These are phyloP conservation scores for Metschnikowia kofuensis DNA, from an alignment of 805 yeast species.

Conservation along the genomic window DNA sequence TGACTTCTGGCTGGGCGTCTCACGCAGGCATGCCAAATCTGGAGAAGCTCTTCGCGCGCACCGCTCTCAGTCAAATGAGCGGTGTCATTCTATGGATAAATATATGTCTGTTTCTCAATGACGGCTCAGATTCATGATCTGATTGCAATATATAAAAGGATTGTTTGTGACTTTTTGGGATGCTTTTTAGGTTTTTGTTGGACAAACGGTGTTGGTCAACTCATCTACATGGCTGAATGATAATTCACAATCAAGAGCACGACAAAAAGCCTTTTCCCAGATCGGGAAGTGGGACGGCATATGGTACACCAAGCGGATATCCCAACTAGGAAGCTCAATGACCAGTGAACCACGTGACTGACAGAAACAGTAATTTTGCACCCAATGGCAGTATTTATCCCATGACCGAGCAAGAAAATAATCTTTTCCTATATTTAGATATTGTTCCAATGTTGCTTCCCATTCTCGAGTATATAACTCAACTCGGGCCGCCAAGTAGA, in stretches of 20 bases:
- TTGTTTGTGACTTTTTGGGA: too few species aligned
- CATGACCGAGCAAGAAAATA: not conserved
- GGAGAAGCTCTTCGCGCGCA: not conserved
- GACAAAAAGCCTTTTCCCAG: not conserved
- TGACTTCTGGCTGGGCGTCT: not conserved
- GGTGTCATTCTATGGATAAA: not conserved
- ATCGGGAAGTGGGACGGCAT: conserved; percentile 2
- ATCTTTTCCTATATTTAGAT: too few species aligned
- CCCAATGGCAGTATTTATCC: not conserved
- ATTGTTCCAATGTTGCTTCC: too few species aligned
- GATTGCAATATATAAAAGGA: too few species aligned
- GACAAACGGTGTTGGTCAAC: too few species aligned
- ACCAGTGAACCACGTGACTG: conserved; percentile 1
- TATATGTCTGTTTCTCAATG: too few species aligned
- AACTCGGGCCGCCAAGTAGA: too few species aligned
- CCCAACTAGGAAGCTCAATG: conserved; percentile 1
- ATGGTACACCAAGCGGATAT: not conserved
- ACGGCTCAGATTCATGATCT: too few species aligned
- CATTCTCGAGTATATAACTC: too few species aligned
- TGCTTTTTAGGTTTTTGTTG: too few species aligned
- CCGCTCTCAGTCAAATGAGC: not conserved
- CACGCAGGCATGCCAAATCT: not conserved
- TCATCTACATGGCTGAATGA: too few species aligned
- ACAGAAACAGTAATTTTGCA: conserved; percentile 14
- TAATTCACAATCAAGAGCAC: too few species aligned